phyloP scores from a whole-genome alignment of 768 basidiomycete genomes.

The Lactarius pseudohatsudake region DNA sequence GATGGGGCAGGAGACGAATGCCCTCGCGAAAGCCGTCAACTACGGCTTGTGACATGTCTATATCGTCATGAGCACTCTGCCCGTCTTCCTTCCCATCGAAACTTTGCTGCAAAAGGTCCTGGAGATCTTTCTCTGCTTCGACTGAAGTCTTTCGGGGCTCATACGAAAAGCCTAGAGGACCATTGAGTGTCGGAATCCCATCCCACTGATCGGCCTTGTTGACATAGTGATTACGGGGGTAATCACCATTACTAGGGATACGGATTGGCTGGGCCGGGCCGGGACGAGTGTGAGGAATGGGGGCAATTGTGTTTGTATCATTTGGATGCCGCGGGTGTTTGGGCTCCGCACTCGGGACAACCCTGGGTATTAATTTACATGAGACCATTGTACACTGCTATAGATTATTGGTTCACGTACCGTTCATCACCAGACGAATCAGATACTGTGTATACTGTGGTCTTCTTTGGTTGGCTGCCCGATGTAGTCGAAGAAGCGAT shows the following conservation, averaged over 20 bases:
- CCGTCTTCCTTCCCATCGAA: constrained; percentile 54
- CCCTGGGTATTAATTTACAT: not conserved
- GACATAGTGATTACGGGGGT: not conserved
- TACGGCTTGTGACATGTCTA: constrained; percentile 63
- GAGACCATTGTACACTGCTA: not conserved
- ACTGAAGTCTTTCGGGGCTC: constrained; percentile 42
- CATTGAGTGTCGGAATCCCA: constrained; percentile 36
- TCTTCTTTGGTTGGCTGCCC: not conserved
- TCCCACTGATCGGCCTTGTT: constrained; percentile 34
- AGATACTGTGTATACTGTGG: constrained; percentile 11
- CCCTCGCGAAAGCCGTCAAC: constrained; percentile 77
- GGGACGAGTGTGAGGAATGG: constrained; percentile 2
- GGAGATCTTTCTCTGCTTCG: constrained; percentile 76
- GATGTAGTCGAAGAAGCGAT: constrained; percentile 17
- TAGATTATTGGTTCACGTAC: constrained; percentile 2
- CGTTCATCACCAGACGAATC: constrained; percentile 32
- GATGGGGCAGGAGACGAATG: constrained; percentile 79
- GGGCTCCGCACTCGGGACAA: not conserved
- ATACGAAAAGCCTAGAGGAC: constrained; percentile 27
- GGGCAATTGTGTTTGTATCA: constrained; percentile 10
- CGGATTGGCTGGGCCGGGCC: constrained; percentile 24
- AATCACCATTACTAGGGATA: constrained; percentile 25
- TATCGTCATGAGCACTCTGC: constrained; percentile 42
- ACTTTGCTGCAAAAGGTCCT: constrained; percentile 70
- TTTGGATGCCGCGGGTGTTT: not conserved